Evolutionary conservation across 2,329 filamentous ascomycete species (phyloP).

Genomic region (Atkinsonella hypoxylon): DNA sequence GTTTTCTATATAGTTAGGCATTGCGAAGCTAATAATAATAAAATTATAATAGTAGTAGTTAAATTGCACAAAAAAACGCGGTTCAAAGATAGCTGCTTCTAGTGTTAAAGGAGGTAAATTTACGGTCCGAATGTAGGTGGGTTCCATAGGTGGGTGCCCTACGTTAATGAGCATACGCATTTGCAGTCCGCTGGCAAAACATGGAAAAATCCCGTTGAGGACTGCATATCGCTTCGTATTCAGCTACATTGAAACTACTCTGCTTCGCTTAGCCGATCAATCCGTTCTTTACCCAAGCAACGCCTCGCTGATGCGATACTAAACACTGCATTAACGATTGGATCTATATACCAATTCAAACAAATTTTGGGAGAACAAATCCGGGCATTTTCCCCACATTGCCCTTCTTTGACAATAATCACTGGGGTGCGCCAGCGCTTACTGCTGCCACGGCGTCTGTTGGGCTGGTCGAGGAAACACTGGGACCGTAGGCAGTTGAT

Average conservation of each 20-base stretch:
- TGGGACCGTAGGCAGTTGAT: constrained; percentile 66
- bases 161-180: too few species aligned
- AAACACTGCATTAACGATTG: constrained; percentile 7
- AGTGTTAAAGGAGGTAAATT: too few species aligned
- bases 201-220: too few species aligned
- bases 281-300: constrained; percentile 5
- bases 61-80: too few species aligned
- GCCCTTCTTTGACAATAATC: neutral
- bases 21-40: too few species aligned
- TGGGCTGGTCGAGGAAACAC: constrained; percentile 74
- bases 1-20: too few species aligned
- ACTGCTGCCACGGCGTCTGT: constrained; percentile 49
- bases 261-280: neutral
- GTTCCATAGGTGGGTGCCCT: too few species aligned
- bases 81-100: too few species aligned
- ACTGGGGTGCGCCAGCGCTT: neutral
- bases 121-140: too few species aligned
- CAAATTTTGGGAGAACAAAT: neutral
- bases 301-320: constrained; percentile 9
- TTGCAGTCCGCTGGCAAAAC: too few species aligned
- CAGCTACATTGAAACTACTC: neutral
- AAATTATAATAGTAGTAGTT: too few species aligned
- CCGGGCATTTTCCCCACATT: neutral
- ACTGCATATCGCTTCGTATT: neutral
- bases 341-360: neutral